Percentiles rank a stretch among this genome's conserved stretches.
Evolutionary conservation across 2,329 filamentous ascomycete species (phyloP).

Genomic region (Aspergillus sp.): DNA sequence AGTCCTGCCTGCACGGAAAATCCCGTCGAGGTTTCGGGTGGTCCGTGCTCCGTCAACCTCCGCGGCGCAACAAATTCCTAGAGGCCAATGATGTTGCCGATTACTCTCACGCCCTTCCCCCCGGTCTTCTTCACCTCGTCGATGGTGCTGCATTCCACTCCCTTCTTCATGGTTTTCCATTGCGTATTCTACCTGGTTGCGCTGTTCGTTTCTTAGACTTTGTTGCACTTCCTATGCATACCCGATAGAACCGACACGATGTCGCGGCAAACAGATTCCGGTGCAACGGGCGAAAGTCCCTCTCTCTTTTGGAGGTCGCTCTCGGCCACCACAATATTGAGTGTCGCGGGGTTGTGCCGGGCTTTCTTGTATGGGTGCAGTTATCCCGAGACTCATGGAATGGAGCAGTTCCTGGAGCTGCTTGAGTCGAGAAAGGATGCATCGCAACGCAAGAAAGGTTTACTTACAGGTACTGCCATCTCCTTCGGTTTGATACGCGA

Average conservation of each 20-base stretch:
- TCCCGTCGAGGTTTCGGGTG: conserved; percentile 17
- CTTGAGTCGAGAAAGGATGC: conserved; percentile 72
- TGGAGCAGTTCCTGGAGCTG: conserved; percentile 71
- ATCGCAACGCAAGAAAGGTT: conserved; percentile 66
- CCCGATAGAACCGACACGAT: conserved; percentile 19
- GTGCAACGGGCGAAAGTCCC: conserved; percentile 44
- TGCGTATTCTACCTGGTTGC: conserved; percentile 6
- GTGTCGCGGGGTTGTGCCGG: conserved; percentile 69
- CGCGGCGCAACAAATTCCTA: conserved; percentile 18
- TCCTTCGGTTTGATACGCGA: neutral
- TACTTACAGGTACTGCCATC: conserved; percentile 70
- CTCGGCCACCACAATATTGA: conserved; percentile 73
- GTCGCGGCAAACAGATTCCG: conserved; percentile 38
- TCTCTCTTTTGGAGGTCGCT: conserved; percentile 63
- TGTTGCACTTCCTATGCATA: conserved; percentile 25
- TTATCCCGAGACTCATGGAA: conserved; percentile 71
- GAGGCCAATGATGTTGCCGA: conserved; percentile 17
- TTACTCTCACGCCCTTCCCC: conserved; percentile 16
- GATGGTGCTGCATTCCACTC: neutral
- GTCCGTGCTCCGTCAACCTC: conserved; percentile 24
- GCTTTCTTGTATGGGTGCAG: conserved; percentile 75
- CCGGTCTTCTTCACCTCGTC: neutral
- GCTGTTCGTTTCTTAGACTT: conserved; percentile 12
- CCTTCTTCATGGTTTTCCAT: neutral
- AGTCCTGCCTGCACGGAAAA: conserved; percentile 19